These are phyloP conservation scores for Thraustochytrium striatum DNA, from an alignment of 352 stramenopile species.

Conservation along the genomic window DNA sequence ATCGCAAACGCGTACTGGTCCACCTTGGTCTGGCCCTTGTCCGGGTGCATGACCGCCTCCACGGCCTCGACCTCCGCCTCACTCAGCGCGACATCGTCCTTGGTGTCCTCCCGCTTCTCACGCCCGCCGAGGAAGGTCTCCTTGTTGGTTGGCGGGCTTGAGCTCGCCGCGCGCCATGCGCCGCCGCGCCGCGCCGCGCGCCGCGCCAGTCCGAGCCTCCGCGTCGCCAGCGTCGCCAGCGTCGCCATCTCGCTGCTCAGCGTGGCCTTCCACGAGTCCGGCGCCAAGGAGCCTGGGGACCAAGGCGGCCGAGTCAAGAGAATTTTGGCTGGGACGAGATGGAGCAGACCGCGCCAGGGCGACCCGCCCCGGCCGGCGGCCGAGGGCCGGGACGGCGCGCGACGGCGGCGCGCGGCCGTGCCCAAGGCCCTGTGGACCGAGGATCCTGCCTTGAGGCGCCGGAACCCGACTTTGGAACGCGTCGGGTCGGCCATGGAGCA, in stretches of 20 bases:
- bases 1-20: slow-evolving; percentile 31
- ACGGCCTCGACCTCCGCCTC: neutral
- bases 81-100: neutral
- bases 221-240: no score
- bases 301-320: neutral
- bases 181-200: neutral
- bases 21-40: slow-evolving; percentile 42
- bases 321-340: neutral
- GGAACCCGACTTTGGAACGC: neutral
- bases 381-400: no score
- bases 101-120: slow-evolving; percentile 4
- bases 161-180: neutral
- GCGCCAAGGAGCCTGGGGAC: neutral
- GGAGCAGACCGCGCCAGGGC: no score
- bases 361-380: no score
- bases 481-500: neutral
- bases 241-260: neutral
- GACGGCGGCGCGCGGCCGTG: no score
- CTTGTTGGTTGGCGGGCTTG: neutral
- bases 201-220: neutral
- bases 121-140: neutral
- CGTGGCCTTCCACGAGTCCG: neutral
- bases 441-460: neutral
- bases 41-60: slow-evolving; percentile 15
- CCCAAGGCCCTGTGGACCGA: neutral